Percentiles rank a stretch among this genome's conserved stretches.
Conservation (phyloP, 352 stramenopile species). For the Thraustochytrium striatum region DNA sequence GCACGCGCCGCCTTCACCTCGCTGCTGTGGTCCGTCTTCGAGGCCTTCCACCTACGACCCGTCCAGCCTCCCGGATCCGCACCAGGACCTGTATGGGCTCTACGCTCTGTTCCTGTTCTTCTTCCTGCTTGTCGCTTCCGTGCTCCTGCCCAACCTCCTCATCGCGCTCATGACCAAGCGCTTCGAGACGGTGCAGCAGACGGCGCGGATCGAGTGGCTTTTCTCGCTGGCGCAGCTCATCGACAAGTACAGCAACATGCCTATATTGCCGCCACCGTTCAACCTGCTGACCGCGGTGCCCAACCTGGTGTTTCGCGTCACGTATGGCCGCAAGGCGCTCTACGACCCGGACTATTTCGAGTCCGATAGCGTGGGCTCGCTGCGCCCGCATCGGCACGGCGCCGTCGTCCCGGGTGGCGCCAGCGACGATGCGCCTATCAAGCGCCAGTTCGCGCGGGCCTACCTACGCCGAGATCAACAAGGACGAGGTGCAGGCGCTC, state of each 20-base stretch:
- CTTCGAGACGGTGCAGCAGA: slow-evolving; percentile 42
- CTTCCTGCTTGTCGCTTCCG: slow-evolving; percentile 34
- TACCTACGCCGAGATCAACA: too few relatives aligned
- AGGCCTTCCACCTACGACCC: slow-evolving; percentile 46
- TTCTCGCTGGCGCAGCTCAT: slow-evolving; percentile 45
- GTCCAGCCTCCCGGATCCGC: neutral
- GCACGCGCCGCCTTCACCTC: slow-evolving; percentile 28
- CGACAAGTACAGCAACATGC: slow-evolving; percentile 45
- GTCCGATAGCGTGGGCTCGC: neutral
- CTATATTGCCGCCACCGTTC: slow-evolving; percentile 16
- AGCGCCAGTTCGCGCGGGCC: too few relatives aligned
- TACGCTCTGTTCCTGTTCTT: slow-evolving; percentile 43
- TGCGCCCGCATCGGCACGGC: neutral
- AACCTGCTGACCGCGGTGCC: slow-evolving; percentile 21
- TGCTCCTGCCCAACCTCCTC: slow-evolving; percentile 32
- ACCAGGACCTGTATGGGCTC: too few relatives aligned
- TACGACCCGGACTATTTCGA: slow-evolving; percentile 22
- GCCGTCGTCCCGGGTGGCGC: neutral
- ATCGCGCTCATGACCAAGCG: slow-evolving; percentile 46
- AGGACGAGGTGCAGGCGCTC: neutral
- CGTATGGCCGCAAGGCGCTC: slow-evolving; percentile 1
- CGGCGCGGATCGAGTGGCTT: slow-evolving; percentile 33
- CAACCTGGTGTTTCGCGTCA: slow-evolving; percentile 35
- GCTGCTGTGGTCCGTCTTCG: slow-evolving; percentile 46
- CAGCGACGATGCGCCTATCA: too few relatives aligned